Conservation (phyloP, 495 filamentous ascomycete species). For the Talaromyces adpressus region DNA sequence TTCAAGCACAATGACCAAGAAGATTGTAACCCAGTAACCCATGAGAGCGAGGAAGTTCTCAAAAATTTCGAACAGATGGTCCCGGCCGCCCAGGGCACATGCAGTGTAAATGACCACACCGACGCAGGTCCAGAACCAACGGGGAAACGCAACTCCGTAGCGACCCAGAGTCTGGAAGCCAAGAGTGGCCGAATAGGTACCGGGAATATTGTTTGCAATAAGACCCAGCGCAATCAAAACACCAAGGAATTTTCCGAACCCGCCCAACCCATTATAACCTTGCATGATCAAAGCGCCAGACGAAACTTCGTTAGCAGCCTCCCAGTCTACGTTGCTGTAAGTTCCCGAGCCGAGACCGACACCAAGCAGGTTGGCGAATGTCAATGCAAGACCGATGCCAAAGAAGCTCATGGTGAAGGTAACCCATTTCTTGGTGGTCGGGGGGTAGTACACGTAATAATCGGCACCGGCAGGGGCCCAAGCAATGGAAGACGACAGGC, state of each 20-base stretch:
- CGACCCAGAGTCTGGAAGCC: constrained; percentile 51
- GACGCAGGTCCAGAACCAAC: constrained; percentile 42
- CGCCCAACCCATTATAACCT: constrained; percentile 52
- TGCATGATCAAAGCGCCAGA: constrained; percentile 62
- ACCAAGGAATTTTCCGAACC: constrained; percentile 64
- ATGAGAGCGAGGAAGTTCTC: constrained; percentile 53
- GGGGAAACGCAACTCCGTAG: constrained; percentile 36
- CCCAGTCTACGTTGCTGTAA: constrained; percentile 42
- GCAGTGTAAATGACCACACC: constrained; percentile 47
- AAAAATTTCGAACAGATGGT: constrained; percentile 48
- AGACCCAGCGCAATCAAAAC: constrained; percentile 62
- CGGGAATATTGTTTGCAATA: constrained; percentile 62
- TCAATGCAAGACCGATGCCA: constrained; percentile 44
- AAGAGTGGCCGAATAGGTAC: constrained; percentile 57
- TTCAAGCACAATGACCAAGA: constrained; percentile 43
- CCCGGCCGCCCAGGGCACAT: constrained; percentile 46
- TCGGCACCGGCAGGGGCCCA: constrained; percentile 48
- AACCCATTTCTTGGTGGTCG: constrained; percentile 36
- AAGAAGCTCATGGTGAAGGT: constrained; percentile 40
- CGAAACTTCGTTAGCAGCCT: constrained; percentile 46
- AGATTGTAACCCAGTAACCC: constrained; percentile 54
- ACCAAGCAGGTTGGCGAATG: constrained; percentile 58
- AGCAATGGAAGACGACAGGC: constrained; percentile 46
- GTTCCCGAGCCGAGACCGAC: constrained; percentile 62
- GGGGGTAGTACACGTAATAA: constrained; percentile 52